phyloP scores from a whole-genome alignment of 2,329 filamentous ascomycete genomes.

The Epichloe hybrida region DNA sequence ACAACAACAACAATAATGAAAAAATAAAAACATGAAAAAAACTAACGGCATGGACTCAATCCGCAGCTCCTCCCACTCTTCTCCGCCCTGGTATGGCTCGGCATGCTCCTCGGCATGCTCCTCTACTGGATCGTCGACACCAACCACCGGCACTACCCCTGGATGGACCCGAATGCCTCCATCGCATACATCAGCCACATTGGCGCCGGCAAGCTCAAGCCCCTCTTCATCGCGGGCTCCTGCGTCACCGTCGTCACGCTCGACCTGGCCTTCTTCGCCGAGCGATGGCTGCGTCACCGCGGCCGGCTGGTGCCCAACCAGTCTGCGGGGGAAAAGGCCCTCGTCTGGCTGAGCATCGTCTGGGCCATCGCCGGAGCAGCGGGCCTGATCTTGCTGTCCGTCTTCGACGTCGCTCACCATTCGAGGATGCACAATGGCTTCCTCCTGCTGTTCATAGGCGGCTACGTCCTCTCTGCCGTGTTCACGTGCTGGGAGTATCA shows the following conservation, averaged over 20 bases:
- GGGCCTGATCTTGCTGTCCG: constrained; percentile 68
- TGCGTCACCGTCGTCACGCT: constrained; percentile 64
- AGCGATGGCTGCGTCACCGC: constrained; percentile 73
- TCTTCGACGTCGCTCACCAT: constrained; percentile 72
- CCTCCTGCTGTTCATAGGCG: constrained; percentile 69
- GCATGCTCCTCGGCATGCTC: constrained; percentile 55
- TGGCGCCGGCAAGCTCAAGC: constrained; percentile 51
- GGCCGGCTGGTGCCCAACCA: constrained; percentile 67
- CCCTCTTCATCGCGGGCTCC: constrained; percentile 64
- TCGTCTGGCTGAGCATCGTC: constrained; percentile 47
- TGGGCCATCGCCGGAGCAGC: constrained; percentile 62
- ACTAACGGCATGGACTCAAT: neutral
- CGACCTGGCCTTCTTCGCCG: constrained; percentile 64
- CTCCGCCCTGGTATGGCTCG: constrained; percentile 50
- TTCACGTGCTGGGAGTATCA: constrained; percentile 88
- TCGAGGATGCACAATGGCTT: constrained; percentile 59
- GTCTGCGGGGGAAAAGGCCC: constrained; percentile 46
- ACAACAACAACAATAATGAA: too few species aligned
- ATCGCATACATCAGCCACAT: constrained; percentile 65
- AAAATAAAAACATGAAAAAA: too few species aligned
- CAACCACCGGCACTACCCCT: constrained; percentile 40
- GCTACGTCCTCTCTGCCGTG: constrained; percentile 73
- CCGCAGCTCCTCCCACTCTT: constrained; percentile 52
- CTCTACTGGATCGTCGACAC: constrained; percentile 51
- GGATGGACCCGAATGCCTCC: constrained; percentile 42